Evolutionary conservation across 108 stramenopile species (phyloP).

Genomic region (Mediolabrus comicus): DNA sequence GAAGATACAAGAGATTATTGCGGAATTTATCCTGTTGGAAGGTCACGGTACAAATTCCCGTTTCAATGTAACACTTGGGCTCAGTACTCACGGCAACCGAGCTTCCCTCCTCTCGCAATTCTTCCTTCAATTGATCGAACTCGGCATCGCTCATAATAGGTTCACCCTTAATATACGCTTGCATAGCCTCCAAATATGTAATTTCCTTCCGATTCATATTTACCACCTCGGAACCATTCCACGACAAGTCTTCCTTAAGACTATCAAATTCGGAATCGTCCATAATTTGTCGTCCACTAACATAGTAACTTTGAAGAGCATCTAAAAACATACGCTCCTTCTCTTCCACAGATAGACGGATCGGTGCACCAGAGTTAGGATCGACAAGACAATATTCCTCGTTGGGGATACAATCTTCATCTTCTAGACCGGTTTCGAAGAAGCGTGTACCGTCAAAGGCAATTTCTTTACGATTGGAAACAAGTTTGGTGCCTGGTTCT

Average conservation of each 20-base stretch:
- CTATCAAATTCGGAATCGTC: slow-evolving; percentile 83
- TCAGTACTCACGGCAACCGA: slow-evolving; percentile 80
- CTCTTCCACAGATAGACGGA: slow-evolving; percentile 73
- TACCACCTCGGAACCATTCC: slow-evolving; percentile 76
- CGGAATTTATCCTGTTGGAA: slow-evolving; percentile 80
- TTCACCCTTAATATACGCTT: slow-evolving; percentile 77
- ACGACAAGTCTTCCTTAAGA: slow-evolving; percentile 89
- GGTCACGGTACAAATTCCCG: slow-evolving; percentile 89
- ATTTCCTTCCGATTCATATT: slow-evolving; percentile 80
- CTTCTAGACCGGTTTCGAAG: slow-evolving; percentile 56
- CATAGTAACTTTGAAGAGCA: slow-evolving; percentile 89
- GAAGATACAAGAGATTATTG: slow-evolving; percentile 80
- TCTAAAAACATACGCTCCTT: slow-evolving; percentile 93
- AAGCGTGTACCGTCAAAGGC: slow-evolving; percentile 68
- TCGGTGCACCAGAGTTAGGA: slow-evolving; percentile 46
- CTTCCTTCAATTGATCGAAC: slow-evolving; percentile 75
- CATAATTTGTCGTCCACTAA: slow-evolving; percentile 74
- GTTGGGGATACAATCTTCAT: slow-evolving; percentile 65
- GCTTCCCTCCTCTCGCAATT: slow-evolving; percentile 75
- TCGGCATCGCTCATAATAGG: slow-evolving; percentile 78
- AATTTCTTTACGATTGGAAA: slow-evolving; percentile 51
- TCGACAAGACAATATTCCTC: slow-evolving; percentile 76
- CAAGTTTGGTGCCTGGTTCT: slow-evolving; percentile 15
- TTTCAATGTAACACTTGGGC: slow-evolving; percentile 93
- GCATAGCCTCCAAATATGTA: slow-evolving; percentile 76